Conservation (phyloP, 2,329 filamentous ascomycete species). For the Sporothrix luriei region DNA sequence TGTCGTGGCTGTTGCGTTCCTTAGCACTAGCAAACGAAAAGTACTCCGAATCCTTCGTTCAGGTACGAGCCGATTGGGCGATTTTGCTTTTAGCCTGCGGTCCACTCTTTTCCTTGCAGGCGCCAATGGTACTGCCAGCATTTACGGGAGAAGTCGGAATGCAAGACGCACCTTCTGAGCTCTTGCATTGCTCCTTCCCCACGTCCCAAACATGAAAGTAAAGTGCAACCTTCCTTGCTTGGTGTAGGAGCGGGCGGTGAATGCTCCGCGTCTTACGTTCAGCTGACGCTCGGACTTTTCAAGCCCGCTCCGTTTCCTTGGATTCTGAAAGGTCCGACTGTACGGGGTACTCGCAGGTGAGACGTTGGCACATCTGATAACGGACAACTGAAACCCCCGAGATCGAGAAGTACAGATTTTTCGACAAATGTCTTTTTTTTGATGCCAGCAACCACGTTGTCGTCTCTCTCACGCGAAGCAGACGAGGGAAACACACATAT, state of each 20-base stretch:
- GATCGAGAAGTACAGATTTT: not conserved
- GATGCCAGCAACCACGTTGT: not conserved
- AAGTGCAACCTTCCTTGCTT: not conserved
- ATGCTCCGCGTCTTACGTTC: conserved; percentile 18
- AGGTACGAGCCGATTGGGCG: not conserved
- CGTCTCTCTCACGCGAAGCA: not conserved
- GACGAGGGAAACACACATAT: not conserved
- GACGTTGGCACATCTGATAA: conserved; percentile 5
- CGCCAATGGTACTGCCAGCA: conserved; percentile 23
- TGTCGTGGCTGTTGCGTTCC: not conserved
- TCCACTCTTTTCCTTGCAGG: conserved; percentile 15
- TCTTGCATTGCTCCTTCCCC: conserved; percentile 20
- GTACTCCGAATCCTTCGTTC: not conserved
- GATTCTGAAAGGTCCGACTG: conserved; percentile 13
- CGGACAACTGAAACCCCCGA: not conserved
- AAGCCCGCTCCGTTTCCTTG: not conserved
- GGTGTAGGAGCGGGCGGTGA: not conserved
- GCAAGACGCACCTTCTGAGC: not conserved
- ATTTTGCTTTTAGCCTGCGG: not conserved
- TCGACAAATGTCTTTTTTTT: not conserved
- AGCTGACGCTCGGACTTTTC: conserved; percentile 13
- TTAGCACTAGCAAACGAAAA: not conserved
- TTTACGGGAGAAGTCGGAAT: conserved; percentile 30
- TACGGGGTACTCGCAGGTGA: not conserved
- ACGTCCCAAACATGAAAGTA: not conserved